Percentiles rank a stretch among this genome's conserved stretches.
Conservation (phyloP, 2,329 filamentous ascomycete genomes). For the Botrytis hyacinthi region DNA sequence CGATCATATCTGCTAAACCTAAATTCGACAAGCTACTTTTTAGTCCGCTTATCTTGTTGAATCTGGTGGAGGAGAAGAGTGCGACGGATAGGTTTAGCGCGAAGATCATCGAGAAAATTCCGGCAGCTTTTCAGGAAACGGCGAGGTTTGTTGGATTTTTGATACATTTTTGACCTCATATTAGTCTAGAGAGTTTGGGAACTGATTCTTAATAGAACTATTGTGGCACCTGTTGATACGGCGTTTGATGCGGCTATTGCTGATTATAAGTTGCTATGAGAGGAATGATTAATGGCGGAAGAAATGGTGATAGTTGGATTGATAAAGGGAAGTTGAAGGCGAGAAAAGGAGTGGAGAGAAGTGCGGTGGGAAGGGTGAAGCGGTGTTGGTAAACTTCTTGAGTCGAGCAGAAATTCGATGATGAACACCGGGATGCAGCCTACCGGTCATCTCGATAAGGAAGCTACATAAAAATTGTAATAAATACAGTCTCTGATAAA, state of each 20-base stretch:
- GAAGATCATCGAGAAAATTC: constrained; percentile 28
- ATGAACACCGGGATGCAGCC: neutral
- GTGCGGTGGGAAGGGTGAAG: too few species aligned
- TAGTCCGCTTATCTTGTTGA: constrained; percentile 45
- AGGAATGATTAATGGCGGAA: neutral
- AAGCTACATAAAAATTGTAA: neutral
- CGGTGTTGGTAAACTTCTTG: neutral
- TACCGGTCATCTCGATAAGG: neutral
- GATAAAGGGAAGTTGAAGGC: neutral
- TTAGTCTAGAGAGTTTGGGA: fast-evolving
- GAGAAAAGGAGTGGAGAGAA: neutral
- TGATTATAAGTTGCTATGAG: constrained; percentile 16
- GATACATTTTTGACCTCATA: fast-evolving
- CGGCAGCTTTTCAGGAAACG: constrained; percentile 17
- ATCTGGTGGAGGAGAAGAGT: constrained; percentile 43
- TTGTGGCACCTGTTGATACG: constrained; percentile 43
- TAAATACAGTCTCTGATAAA: neutral
- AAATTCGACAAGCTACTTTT: constrained; percentile 46
- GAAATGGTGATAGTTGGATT: neutral
- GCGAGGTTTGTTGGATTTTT: constrained; percentile 23
- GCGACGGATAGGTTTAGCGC: constrained; percentile 39
- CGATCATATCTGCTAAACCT: constrained; percentile 38
- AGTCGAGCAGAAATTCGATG: neutral
- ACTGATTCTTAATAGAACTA: neutral
- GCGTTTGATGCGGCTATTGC: constrained; percentile 57